Base-by-base conservation (phyloP, 2,329 filamentous ascomycete genomes). In the Ascocoryne sarcoides region DNA sequence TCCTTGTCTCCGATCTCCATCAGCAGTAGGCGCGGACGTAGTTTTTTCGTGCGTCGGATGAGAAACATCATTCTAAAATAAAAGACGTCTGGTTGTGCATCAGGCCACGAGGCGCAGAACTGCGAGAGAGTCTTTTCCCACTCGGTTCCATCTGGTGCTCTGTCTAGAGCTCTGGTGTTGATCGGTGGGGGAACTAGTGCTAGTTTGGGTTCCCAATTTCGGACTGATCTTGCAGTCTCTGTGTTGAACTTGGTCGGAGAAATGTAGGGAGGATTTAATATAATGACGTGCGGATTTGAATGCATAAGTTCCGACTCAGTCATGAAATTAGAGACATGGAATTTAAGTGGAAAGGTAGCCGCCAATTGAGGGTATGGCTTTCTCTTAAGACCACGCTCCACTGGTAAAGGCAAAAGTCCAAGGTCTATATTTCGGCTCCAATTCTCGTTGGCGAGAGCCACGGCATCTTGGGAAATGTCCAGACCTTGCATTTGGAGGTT, bases 211-310 rank as follows among this genome's bases (percentile, higher is more conserved):
- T 98, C 92, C 58, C 78, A 87, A 33, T 77, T 77, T 12, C 87
- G 75, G 20, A 95, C 90, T 10, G 84, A 90, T 18, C 79, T 74
- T 1, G 71, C 68, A 1, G 82, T 88, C 14, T 75, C 74, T 29
- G 62, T 70, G 29, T 69, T 62, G 54, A 84, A 88, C 5, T 73
- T 75, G 5, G 37, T 10, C 3, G 60, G 48, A 2, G 88, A 93
- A 37, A 96, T 81, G 59, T 96, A 96, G 0, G 92, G 92, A 12
- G 92, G 92, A 55, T 98, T 98, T 1, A 84, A 84, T 26, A 92
- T 74, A 1, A 98, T 62, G 3, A 96, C 64, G 43, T 60, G 54
- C 7, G 7, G 7, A 7, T 26, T 26, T 7, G 7, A 26, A 32
- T 42, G 47, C 17, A 23, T 28, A 37, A 34, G 18, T 3, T 31